Evolutionary conservation across 2,329 filamentous ascomycete genomes (phyloP), one percentile per base, ranked within the genome.

Genomic region (Claviceps fusiformis): DNA sequence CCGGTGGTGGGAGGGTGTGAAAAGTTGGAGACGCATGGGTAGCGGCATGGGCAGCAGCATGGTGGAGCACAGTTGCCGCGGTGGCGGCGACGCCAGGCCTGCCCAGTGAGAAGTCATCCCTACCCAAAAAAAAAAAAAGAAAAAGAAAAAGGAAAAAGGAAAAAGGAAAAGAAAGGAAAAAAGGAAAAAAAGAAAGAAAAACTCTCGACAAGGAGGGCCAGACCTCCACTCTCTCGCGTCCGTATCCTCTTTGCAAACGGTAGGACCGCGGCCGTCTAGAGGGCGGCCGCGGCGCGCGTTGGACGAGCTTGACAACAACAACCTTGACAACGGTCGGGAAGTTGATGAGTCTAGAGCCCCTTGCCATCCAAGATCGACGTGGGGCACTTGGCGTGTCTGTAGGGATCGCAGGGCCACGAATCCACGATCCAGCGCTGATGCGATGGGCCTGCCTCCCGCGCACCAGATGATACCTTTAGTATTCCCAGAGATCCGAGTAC

Each of bases 361-460:
- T 55, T 52, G 53, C 55, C 53, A 39, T 39, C 37, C 15, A 17
- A 39, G 37, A 43, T 43, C 35, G 33, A 51, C 51, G 45, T 37
- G 51, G 43, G 48, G 54, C 55, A 39, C 47, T 55, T 57, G 54
- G 57, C 59, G 59, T 58, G 13, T 43, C 55, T 56, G 59, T 59
- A 57, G 56, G 55, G 57, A 58, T 58, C 55, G 56, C 57, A 59
- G 50, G 52, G 58, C 52, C 41, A 49, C n/a, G n/a, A n/a, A n/a
- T n/a, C n/a, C 35, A 33, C 4, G 41, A 35, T 49, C 37, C 52
- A 52, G 52, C 57, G 55, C 54, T 53, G 56, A 56, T 55, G 59
- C 56, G 48, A 59, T 58, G n/a, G 56, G 35, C 50, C 53, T 52
- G 55, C 45, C 6, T 51, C 37, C 51, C 47, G 45, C 35, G 41